Evolutionary conservation across 352 stramenopile genomes (phyloP), one percentile per base, ranked within the genome.

Genomic region (Phytopythium vexans): DNA sequence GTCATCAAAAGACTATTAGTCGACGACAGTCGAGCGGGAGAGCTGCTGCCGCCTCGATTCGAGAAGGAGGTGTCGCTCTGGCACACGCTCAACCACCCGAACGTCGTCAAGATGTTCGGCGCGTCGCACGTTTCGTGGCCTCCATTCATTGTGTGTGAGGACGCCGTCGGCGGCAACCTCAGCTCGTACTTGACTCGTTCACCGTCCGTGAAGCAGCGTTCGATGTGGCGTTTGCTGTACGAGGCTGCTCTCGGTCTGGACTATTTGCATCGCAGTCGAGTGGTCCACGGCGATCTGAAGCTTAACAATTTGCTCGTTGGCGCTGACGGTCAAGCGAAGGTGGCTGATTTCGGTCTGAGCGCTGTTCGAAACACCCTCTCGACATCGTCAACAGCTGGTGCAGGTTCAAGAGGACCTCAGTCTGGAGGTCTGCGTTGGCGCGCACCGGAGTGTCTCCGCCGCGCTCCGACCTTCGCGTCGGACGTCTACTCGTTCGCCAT

Each of bases 1-100:
- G 67, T 69, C 1, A 57, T 76, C n/a, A 72, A 72, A 21, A 59
- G 50, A 27, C 52, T 64, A 9, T 3, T 10, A 2, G 21, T 52
- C 31, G 35, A 35, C 8, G 36, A 48, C 4, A 39, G 40, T 15
- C 21, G 35, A 8, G 8, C 46, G 8, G 21, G 38, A 14, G 58
- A 34, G 38, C 45, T 12, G 12, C 52, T 41, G 15, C 12, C 32
- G 14, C 35, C 10, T 27, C 35, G 39, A 6, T 52, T 69, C 15
- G 42, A 62, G 35, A 27, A 49, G 2, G 61, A 70, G 37, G 34
- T 67, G 38, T 32, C 52, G 1, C 21, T 54, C 12, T 68, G 49
- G 56, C 35, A 56, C 15, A 49, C 38, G 14, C 27, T 70, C 6
- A 56, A 65, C 8, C 54, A 74, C n/a, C n/a, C n/a, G n/a, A n/a